Evolutionary conservation across 2,329 filamentous ascomycete genomes (phyloP), one percentile per base, ranked within the genome.

Genomic region (Ophiostoma quercus): DNA sequence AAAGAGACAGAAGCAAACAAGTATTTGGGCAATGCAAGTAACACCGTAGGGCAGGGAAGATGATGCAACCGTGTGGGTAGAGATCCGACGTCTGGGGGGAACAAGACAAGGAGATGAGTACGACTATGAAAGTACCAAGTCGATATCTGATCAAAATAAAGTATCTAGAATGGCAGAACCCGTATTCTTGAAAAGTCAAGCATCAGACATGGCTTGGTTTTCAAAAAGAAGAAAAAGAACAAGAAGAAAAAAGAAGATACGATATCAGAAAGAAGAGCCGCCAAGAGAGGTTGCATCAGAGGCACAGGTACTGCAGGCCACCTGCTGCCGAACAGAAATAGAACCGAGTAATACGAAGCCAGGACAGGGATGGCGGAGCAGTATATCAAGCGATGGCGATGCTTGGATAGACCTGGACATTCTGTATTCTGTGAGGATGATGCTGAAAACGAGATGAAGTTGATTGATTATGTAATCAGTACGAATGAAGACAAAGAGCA

Each of bases 301-400:
- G 51, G 51, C 51, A 54, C 47, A 22, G n/a, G 25, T 19, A 57
- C 39, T 14, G 39, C 39, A 11, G 51, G 51, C 51, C 22, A 25
- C n/a, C 51, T 57, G 51, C 51, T 57, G 51, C 11, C 11, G 57
- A 63, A 34, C 57, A 63, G 25, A 63, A 63, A 57, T 57, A 57
- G 51, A 57, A 57, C 51, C 51, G 22, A n/a, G 51, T 57, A 11
- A 57, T 57, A 57, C 51, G 51, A 57, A 25, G 22, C 51, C 51
- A 57, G 51, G 51, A 57, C 51, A 57, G 51, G n/a, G 51, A 57
- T 25, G 51, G 51, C 51, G 22, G 51, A 57, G 22, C n/a, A 57
- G 12, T 57, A 5, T 25, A 57, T 2, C n/a, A 57, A 25, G 19
- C 22, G 51, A 57, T 25, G 51, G 51, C 34, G 8, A 34, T 34